Evolutionary conservation across 768 basidiomycete species (phyloP), one percentile per base, ranked within the genome.

Genomic region (Leccinellum luteum): DNA sequence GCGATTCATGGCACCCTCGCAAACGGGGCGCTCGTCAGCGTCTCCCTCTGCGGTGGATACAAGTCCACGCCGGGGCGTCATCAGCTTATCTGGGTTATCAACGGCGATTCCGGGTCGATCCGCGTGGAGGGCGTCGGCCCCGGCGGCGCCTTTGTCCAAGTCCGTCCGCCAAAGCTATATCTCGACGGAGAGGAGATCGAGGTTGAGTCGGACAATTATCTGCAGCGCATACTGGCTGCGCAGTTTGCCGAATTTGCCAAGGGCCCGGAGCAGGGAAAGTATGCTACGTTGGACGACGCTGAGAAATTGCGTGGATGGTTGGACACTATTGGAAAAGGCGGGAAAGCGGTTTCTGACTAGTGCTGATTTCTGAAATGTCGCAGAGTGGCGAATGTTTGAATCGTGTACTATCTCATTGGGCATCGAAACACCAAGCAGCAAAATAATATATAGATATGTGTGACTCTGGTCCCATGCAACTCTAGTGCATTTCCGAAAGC

Each of bases 61-160:
- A 59, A 56, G 17, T 59, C 58, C 5, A 56, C 51, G 0, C 59
- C 59, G 1, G 59, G 59, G 27, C 59, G 59, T 27, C 55, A 60
- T 23, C 51, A 52, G 23, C 48, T 60, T 13, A 31, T 56, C 25
- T 60, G 55, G 59, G 41, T 56, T 6, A 60, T 60, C 41, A 47
- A 60, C n/a, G 59, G 59, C 27, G 59, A 60, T 3, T 25, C 51
- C 4, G 59, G 55, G 7, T 60, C 59, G 9, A 56, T 60, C 35
- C 59, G 59, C 15, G 30, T 60, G 19, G 51, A 60, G 9, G 51
- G 48, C n/a, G 19, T 25, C 13, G 55, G 23, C 1, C 51, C 51
- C 3, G 59, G 51, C 9, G 41, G 47, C 15, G 9, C 19, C 23
- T 44, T 52, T 34, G 23, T 52, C 4, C 55, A 60, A 7, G 27